A percentile compares a stretch with the other conserved stretches of the same genome.
Conservation (phyloP, 306 rosid species). For the Pachyrhizus erosus region DNA sequence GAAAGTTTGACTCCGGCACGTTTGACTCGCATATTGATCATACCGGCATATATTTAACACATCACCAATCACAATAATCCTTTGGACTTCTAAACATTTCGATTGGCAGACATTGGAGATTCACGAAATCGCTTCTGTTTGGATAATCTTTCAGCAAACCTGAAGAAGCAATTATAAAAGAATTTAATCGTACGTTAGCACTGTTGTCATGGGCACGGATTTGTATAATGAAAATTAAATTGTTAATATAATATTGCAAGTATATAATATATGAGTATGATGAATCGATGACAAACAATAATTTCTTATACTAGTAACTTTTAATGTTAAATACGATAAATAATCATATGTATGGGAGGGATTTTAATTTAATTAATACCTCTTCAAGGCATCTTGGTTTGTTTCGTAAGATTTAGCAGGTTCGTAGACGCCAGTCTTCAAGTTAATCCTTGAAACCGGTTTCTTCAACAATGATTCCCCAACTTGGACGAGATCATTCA, state of each 20-base stretch:
- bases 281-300: background rate
- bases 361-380: constrained; percentile 49
- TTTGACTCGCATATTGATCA: no score
- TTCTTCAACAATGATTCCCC: constrained; percentile 62
- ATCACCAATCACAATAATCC: background rate
- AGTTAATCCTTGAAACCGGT: constrained; percentile 63
- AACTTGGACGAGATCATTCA: constrained; percentile 54
- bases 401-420: constrained; percentile 27
- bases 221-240: background rate
- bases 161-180: constrained; percentile 16
- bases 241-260: no score
- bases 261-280: background rate
- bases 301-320: no score
- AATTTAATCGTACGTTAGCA: background rate
- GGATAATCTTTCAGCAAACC: constrained; percentile 64
- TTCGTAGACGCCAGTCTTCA: constrained; percentile 53
- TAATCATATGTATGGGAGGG: no score
- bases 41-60: background rate
- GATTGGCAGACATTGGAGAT: constrained; percentile 28
- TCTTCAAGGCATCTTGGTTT: constrained; percentile 61
- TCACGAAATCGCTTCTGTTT: constrained; percentile 55
- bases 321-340: no score
- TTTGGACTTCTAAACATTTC: constrained; percentile 21
- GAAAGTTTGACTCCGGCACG: no score
- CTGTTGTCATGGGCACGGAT: background rate